A percentile compares a stretch with the other conserved stretches of the same genome.
These are phyloP conservation scores for Eleusine indica DNA, from an alignment of 176 grass and related monocot species.

Conservation along the genomic window DNA sequence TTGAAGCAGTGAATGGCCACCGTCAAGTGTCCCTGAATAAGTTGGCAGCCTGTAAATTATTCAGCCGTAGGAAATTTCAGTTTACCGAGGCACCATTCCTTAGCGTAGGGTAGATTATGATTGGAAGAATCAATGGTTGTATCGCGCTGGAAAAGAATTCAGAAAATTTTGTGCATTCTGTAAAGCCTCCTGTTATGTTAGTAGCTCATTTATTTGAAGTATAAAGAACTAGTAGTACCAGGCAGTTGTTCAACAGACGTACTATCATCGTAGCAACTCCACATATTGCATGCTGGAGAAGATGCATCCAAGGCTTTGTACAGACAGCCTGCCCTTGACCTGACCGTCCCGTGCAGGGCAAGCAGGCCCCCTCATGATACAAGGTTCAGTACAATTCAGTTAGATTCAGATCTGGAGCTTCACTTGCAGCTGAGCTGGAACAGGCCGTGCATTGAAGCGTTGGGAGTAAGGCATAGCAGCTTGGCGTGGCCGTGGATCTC, in stretches of 20 bases:
- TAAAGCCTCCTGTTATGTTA: background rate
- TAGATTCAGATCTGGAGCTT: constrained; percentile 44
- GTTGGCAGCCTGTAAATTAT: constrained; percentile 45
- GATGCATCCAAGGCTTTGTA: constrained; percentile 11
- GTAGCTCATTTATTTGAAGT: constrained; percentile 12
- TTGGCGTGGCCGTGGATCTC: constrained; percentile 30
- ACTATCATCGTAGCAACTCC: background rate
- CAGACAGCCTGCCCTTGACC: constrained; percentile 1
- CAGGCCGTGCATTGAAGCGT: constrained; percentile 26
- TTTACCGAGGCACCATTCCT: background rate
- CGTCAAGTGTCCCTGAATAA: constrained; percentile 17
- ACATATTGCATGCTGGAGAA: background rate
- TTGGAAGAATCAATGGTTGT: background rate
- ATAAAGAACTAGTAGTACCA: background rate
- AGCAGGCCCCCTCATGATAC: constrained; percentile 34
- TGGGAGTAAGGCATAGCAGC: constrained; percentile 34
- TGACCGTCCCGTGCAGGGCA: constrained; percentile 5
- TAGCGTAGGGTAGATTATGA: constrained; percentile 36
- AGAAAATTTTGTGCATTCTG: constrained; percentile 28
- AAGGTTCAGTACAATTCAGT: constrained; percentile 11
- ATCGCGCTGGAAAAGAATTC: constrained; percentile 22
- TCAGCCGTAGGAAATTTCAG: constrained; percentile 31
- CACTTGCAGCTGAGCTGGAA: constrained; percentile 32
- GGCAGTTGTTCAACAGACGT: background rate
- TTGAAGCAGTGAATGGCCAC: constrained; percentile 21